These are phyloP conservation scores for Neoboletus brunneissimus DNA, from an alignment of 768 basidiomycete genomes.

Conservation along the genomic window DNA sequence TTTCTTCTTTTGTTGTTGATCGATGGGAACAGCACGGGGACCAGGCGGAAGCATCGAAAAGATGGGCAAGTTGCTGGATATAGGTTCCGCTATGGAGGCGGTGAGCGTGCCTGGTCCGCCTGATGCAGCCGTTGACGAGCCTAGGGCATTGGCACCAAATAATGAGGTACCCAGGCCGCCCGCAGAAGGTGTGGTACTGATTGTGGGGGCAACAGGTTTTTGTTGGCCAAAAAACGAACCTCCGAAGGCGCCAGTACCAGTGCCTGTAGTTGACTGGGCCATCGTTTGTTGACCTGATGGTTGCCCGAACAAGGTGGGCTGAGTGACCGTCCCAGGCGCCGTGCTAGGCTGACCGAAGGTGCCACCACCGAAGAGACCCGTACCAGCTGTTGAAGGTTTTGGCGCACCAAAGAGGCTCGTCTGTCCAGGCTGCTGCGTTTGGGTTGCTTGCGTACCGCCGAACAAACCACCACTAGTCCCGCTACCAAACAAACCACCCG, in stretches of 20 bases:
- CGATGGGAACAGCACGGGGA: constrained; percentile 59
- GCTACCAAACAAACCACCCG: constrained; percentile 39
- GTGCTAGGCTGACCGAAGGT: constrained; percentile 43
- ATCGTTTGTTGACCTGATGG: constrained; percentile 42
- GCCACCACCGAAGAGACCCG: constrained; percentile 51
- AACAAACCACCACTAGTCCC: constrained; percentile 35
- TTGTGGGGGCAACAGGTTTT: constrained; percentile 49
- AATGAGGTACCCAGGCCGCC: constrained; percentile 37
- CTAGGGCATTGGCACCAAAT: constrained; percentile 40
- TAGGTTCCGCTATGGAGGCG: constrained; percentile 86
- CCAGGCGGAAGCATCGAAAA: constrained; percentile 74
- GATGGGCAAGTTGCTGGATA: constrained; percentile 67
- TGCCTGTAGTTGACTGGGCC: constrained; percentile 37
- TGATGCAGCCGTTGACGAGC: constrained; percentile 40
- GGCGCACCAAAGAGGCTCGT: constrained; percentile 28
- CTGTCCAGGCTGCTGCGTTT: constrained; percentile 37
- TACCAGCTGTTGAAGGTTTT: constrained; percentile 34
- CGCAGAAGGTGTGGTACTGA: constrained; percentile 44
- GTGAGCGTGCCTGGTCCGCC: constrained; percentile 61
- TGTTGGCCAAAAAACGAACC: constrained; percentile 47
- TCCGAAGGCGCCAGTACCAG: constrained; percentile 34
- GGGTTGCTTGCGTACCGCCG: constrained; percentile 34
- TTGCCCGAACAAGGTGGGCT: constrained; percentile 49
- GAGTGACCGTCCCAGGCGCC: constrained; percentile 28
- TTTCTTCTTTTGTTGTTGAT: constrained; percentile 71